Percentiles rank a stretch among this genome's conserved stretches.
These are phyloP conservation scores for Aureobasidium sp. DNA, from an alignment of 2,329 filamentous ascomycete genomes.

Conservation along the genomic window DNA sequence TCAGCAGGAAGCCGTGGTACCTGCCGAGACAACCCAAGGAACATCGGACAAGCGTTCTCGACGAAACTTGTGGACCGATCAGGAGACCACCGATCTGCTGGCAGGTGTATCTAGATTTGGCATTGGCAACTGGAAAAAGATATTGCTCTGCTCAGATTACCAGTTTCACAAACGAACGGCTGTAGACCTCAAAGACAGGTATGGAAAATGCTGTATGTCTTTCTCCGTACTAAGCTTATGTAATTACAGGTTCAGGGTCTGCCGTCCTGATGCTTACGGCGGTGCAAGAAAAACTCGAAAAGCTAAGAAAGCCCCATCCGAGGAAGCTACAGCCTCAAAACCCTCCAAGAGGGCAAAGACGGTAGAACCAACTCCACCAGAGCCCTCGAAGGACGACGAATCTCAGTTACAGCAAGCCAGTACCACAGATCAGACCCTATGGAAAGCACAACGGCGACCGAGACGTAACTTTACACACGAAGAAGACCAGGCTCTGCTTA, in stretches of 20 bases:
- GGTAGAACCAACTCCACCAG: background rate
- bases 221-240: constrained; percentile 21
- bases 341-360: background rate
- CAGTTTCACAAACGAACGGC: constrained; percentile 50
- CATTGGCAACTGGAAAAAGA: constrained; percentile 57
- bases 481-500: constrained; percentile 51
- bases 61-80: constrained; percentile 51
- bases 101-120: constrained; percentile 52
- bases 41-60: constrained; percentile 7
- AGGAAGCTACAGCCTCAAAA: background rate
- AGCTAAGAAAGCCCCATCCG: background rate
- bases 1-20: background rate
- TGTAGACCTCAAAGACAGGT: constrained; percentile 55
- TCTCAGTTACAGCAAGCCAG: background rate
- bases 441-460: constrained; percentile 36
- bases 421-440: background rate
- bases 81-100: constrained; percentile 50
- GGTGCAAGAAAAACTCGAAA: constrained; percentile 15
- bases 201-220: constrained; percentile 16
- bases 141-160: constrained; percentile 48
- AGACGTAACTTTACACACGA: constrained; percentile 46
- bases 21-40: background rate
- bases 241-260: constrained; percentile 39
- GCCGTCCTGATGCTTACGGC: constrained; percentile 41
- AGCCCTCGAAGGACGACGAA: background rate